Base-by-base conservation (phyloP, 2,329 filamentous ascomycete genomes). In the Scleromitrula shiraiana region DNA sequence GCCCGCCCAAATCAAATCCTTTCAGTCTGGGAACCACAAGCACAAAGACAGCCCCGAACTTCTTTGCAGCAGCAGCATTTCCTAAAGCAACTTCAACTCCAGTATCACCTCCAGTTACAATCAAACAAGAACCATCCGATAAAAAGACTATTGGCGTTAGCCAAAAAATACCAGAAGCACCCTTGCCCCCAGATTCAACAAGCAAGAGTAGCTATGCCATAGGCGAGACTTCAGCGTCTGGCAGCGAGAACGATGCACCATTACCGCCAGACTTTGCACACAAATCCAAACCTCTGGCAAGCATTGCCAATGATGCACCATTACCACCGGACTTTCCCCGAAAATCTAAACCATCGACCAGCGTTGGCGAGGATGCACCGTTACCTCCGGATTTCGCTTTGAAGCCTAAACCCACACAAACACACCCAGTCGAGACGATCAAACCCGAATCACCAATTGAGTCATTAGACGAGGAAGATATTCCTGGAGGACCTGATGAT, bases 141-240 rank as follows among this genome's bases (percentile, higher is more conserved):
- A 52, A 57, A 39, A 48, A 50, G 37, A 39, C 41, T 32, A 38
- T 56, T 44, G 46, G 49, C 24, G 46, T 50, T 39, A 52, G 33
- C 17, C 24, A 30, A 26, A 30, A 54, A 26, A 57, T 60, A 19
- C 58, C 52, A 12, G 64, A 69, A 41, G 65, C 67, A 7, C 70
- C 72, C 17, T 52, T 73, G 9, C 70, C 73, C 7, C 68, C 72
- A 19, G 70, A 73, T 55, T 61, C 68, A 8, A 64, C 64, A 4
- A 67, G 60, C 53, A 67, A 67, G 50, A 49, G 54, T 19, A 55
- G 56, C 14, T 65, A 63, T 51, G 35, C 54, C 15, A 49, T 59
- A 8, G 62, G 66, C 4, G 68, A 70, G 44, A 67, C 68, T 0
- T 68, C 71, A 14, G 53, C 68, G 33, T 70, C 71, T 2, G 67